phyloP scores from a whole-genome alignment of 2,329 filamentous ascomycete genomes.

The Grosmannia penicillata region DNA sequence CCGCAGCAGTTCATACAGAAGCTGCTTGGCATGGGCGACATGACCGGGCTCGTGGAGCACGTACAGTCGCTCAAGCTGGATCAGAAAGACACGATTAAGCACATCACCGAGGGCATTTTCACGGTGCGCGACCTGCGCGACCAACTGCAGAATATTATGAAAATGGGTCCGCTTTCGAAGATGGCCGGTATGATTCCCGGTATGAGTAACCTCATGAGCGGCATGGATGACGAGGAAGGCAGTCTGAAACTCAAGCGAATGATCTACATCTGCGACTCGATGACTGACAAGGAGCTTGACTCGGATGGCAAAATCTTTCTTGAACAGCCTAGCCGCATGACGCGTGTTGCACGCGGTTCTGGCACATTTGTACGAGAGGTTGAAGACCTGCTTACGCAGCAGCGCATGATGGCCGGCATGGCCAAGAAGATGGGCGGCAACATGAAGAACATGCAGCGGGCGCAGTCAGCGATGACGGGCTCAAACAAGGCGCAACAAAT shows the following conservation, averaged over 20 bases:
- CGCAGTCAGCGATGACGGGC: constrained; percentile 80
- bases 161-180: constrained; percentile 95
- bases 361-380: constrained; percentile 87
- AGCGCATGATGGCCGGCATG: constrained; percentile 98
- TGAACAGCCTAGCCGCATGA: constrained; percentile 86
- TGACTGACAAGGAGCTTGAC: constrained; percentile 93
- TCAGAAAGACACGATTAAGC: constrained; percentile 98
- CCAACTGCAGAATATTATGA: constrained; percentile 96
- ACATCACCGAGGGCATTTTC: constrained; percentile 93
- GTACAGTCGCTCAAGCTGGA: constrained; percentile 91
- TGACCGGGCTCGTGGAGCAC: constrained; percentile 88
- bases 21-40: constrained; percentile 91
- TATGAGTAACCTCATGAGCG: constrained; percentile 82
- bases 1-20: constrained; percentile 90
- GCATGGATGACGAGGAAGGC: constrained; percentile 96
- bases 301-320: constrained; percentile 89
- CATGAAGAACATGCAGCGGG: constrained; percentile 94
- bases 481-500: constrained; percentile 87
- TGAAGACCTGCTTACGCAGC: constrained; percentile 92
- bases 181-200: constrained; percentile 99
- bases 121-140: constrained; percentile 88
- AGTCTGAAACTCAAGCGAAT: constrained; percentile 85
- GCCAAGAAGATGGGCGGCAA: constrained; percentile 97
- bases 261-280: constrained; percentile 98
- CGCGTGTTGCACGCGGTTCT: constrained; percentile 74